Conservation (phyloP, 306 rosid species). For the Fragaria ananassa region DNA sequence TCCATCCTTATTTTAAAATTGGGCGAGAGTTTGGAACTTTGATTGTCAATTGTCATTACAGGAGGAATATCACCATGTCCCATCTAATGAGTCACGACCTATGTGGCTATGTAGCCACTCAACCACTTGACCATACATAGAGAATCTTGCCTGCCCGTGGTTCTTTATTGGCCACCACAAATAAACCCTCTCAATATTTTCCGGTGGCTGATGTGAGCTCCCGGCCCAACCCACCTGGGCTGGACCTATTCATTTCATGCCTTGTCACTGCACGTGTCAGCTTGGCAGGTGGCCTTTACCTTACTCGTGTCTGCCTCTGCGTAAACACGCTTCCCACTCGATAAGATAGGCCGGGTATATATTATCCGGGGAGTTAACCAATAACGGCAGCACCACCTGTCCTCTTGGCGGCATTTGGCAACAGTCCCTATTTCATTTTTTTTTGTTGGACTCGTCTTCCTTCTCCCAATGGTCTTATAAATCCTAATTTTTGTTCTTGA, state of each 20-base stretch:
- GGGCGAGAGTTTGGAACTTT: neutral
- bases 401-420: neutral
- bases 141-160: neutral
- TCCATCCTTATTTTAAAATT: neutral
- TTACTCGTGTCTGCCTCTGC: neutral
- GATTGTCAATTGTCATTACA: neutral
- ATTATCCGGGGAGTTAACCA: neutral
- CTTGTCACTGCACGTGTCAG: conserved; percentile 9
- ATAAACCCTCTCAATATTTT: neutral
- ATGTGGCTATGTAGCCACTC: neutral
- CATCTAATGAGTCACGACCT: neutral
- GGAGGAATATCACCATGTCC: neutral
- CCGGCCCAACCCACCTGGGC: neutral
- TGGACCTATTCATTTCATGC: neutral
- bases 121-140: neutral
- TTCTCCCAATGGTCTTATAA: neutral
- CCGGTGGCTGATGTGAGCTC: neutral
- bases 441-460: neutral
- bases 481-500: neutral
- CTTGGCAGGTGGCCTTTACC: neutral
- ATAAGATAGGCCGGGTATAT: neutral
- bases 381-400: neutral
- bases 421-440: neutral
- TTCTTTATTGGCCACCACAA: neutral
- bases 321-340: neutral